phyloP scores from a whole-genome alignment of 352 stramenopile genomes.

The Globisporangium sylvaticum region DNA sequence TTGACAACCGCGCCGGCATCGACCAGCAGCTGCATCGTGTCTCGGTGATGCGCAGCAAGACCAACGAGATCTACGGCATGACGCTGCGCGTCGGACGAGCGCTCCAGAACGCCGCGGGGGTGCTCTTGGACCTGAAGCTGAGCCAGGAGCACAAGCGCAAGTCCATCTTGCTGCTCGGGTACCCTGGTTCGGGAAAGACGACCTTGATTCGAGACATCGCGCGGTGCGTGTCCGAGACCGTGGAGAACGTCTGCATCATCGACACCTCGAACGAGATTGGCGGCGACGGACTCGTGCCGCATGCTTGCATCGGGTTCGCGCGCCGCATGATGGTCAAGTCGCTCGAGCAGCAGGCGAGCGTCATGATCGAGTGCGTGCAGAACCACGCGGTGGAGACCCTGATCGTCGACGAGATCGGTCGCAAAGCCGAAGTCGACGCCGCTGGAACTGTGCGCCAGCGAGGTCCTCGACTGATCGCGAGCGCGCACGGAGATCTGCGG shows the following conservation, averaged over 20 bases:
- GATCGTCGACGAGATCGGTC: slow-evolving; percentile 89
- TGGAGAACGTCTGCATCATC: slow-evolving; percentile 81
- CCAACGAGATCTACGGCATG: slow-evolving; percentile 50
- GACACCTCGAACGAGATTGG: slow-evolving; percentile 91
- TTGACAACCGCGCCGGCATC: slow-evolving; percentile 76
- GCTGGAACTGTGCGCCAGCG: slow-evolving; percentile 65
- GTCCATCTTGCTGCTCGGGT: slow-evolving; percentile 62
- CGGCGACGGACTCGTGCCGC: slow-evolving; percentile 78
- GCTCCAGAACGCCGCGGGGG: slow-evolving; percentile 48
- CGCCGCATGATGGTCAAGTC: slow-evolving; percentile 80
- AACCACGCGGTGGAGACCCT: slow-evolving; percentile 88
- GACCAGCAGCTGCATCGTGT: slow-evolving; percentile 77
- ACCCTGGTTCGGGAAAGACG: slow-evolving; percentile 76
- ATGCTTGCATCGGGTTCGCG: slow-evolving; percentile 65
- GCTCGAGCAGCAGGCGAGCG: slow-evolving; percentile 54
- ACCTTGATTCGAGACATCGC: slow-evolving; percentile 83
- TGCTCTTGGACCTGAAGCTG: slow-evolving; percentile 69
- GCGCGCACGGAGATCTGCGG: neutral
- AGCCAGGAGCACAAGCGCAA: slow-evolving; percentile 35
- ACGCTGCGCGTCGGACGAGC: slow-evolving; percentile 75
- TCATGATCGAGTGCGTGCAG: slow-evolving; percentile 90
- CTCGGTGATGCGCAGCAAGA: slow-evolving; percentile 63
- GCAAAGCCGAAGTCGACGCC: slow-evolving; percentile 69
- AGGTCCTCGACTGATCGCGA: slow-evolving; percentile 80
- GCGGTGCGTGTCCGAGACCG: slow-evolving; percentile 47